Evolutionary conservation across 2,329 filamentous ascomycete species (phyloP), one percentile per base, ranked within the genome.

Genomic region (Thelonectria discophora): DNA sequence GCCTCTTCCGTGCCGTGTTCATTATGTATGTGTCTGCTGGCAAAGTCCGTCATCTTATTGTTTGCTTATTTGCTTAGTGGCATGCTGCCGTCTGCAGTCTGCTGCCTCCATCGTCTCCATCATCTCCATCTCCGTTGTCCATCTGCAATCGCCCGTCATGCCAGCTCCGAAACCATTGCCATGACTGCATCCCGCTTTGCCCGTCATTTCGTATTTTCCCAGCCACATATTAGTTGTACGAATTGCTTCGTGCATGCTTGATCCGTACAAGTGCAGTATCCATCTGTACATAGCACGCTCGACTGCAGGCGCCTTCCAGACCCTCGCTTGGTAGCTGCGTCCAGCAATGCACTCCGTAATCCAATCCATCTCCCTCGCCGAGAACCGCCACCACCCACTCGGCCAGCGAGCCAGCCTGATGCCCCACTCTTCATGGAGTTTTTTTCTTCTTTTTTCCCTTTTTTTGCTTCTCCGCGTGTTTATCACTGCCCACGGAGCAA

Each of bases 121-220:
- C 20, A 5, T 32, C 12, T 12, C 21, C 12, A n/a, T 46, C 17
- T 46, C 43, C 20, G 11, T 30, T 30, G 45, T 30, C 49, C 43
- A 58, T 55, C 62, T 66, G 59, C 68, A 55, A 59, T 70, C 60
- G 54, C 55, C 52, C 58, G 43, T 57, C 61, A 13, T 46, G 17
- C 12, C 34, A n/a, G 7, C 12, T 17, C 18, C 20, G 21, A 47
- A 20, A 47, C 45, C 45, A 30, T 30, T 47, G 45, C n/a, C 21
- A 15, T 47, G 21, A 30, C 21, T 27, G 21, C 45, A 47, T 47
- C 12, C 34, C 34, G 15, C 15, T 37, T 37, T 24, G 21, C 34
- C 40, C 46, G 42, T 37, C n/a, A 24, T 24, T 24, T 24, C 21
- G 21, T 24, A 46, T 34, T 42, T 42, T 45, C 47, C 47, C 48